These are phyloP conservation scores for Fusarium haematococcum DNA, from an alignment of 2,329 filamentous ascomycete genomes.

Conservation along the genomic window DNA sequence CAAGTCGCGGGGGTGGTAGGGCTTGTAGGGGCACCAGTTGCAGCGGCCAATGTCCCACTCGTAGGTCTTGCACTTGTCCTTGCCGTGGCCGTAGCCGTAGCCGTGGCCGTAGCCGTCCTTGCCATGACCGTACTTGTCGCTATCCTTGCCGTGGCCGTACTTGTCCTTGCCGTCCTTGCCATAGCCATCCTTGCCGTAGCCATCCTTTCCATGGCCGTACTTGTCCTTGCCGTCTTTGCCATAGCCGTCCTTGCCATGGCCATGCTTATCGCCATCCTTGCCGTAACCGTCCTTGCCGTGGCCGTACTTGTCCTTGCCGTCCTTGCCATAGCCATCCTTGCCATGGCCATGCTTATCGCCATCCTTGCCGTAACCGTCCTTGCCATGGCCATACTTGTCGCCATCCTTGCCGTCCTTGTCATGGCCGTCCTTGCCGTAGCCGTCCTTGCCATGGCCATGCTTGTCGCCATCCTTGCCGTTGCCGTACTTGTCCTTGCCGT, in stretches of 20 bases:
- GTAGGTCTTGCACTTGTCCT: constrained; percentile 24
- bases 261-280: not conserved
- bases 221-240: not conserved
- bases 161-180: not conserved
- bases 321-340: not conserved
- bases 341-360: not conserved
- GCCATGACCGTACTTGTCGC: not conserved
- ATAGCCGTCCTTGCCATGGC: not conserved
- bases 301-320: not conserved
- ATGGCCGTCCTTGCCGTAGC: not conserved
- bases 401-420: not conserved
- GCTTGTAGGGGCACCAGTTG: constrained; percentile 18
- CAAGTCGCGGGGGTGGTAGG: constrained; percentile 18
- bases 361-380: not conserved
- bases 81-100: not conserved
- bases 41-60: constrained; percentile 24
- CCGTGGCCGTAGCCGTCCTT: not conserved
- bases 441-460: not conserved
- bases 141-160: not conserved
- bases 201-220: not conserved
- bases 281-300: not conserved
- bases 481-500: not conserved
- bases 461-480: not conserved
- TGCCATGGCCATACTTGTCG: not conserved
- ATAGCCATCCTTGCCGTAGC: not conserved